Percentiles rank a stretch among this genome's conserved stretches.
Evolutionary conservation across 371 early-diverging fungal genomes (phyloP).

Genomic region (Mucor indicus): DNA sequence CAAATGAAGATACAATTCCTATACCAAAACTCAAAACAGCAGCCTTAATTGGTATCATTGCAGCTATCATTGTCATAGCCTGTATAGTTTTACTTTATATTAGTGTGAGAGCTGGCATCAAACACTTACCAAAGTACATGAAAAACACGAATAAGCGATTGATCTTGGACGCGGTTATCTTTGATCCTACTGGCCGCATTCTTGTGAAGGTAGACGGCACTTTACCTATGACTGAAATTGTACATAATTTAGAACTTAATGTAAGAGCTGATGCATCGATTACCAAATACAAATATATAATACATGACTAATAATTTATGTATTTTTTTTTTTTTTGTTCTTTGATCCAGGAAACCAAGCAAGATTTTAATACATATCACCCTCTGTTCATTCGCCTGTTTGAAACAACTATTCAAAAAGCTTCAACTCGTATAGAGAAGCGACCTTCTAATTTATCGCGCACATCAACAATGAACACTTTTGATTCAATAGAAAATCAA

Average conservation of each 20-base stretch:
- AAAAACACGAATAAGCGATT: conserved; percentile 23
- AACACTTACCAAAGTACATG: conserved; percentile 4
- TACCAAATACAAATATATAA: too few species aligned
- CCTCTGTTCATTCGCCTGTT: conserved; percentile 31
- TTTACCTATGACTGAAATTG: conserved; percentile 33
- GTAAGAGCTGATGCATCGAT: too few species aligned
- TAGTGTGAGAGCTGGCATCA: conserved; percentile 14
- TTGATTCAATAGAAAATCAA: conserved; percentile 9
- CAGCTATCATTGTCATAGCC: conserved; percentile 32
- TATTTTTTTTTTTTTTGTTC: too few species aligned
- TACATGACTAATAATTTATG: too few species aligned
- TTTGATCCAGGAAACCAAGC: conserved; percentile 12
- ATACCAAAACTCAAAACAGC: conserved; percentile 26
- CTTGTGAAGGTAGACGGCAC: conserved; percentile 45
- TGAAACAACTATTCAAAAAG: conserved; percentile 13
- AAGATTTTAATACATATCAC: conserved; percentile 13
- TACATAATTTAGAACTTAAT: conserved; percentile 18
- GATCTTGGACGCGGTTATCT: conserved; percentile 32
- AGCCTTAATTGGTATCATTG: conserved; percentile 41
- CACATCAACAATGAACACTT: conserved; percentile 2
- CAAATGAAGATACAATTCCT: conserved; percentile 17
- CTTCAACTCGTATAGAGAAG: conserved; percentile 5
- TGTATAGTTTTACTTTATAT: conserved; percentile 29
- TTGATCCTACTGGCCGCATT: conserved; percentile 32
- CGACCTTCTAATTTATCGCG: conserved; percentile 5